Base-by-base conservation (phyloP, 2,329 filamentous ascomycete genomes). In the Intubia oerlemansii region DNA sequence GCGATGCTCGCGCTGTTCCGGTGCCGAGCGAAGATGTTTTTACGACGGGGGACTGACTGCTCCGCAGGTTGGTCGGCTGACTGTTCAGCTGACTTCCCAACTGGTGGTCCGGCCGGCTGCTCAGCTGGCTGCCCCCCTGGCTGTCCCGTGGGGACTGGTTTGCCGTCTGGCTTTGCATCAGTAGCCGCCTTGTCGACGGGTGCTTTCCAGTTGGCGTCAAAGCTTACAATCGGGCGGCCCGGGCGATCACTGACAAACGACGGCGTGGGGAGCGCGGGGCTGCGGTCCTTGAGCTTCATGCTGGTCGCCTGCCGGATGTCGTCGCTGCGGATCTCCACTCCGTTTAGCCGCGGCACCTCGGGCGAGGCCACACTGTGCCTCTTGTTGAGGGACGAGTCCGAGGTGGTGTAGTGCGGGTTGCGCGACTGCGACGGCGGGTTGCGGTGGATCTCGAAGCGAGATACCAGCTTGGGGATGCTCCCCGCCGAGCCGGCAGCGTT, bases 211-310 rank as follows among this genome's bases (percentile, higher is more conserved):
- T 75, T 66, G 44, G 66, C 66, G 53, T 91, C 67, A 62, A 95
- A 95, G 63, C 85, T 95, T 61, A 95, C 85, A 59, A 95, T 95
- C 37, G 85, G 85, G 46, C 85, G 71, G 42, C 81, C 81, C 42
- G 78, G 76, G 45, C 66, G 77, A 54, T 93, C 77, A 55, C 82
- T 93, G 50, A 95, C 84, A 44, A 79, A 74, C 31, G 78, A 80
- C 38, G 85, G 85, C 44, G 76, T 85, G 17, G 84, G 85, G 36
- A 95, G 59, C 46, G 79, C 90, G 32, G 71, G 53, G 51, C 82
- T 93, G 44, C 84, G 73, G 50, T 92, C 81, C 47, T 71, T 82
- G 38, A 88, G 57, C 46, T 61, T 75, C 66, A 90, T 90, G 52
- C 78, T 88, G 7, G 85, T 95, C 31, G 85, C 85, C 39, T 78